A percentile compares a stretch with the other conserved stretches of the same genome.
Evolutionary conservation across 805 yeast species (phyloP).

Genomic region (Starmera amethionina): DNA sequence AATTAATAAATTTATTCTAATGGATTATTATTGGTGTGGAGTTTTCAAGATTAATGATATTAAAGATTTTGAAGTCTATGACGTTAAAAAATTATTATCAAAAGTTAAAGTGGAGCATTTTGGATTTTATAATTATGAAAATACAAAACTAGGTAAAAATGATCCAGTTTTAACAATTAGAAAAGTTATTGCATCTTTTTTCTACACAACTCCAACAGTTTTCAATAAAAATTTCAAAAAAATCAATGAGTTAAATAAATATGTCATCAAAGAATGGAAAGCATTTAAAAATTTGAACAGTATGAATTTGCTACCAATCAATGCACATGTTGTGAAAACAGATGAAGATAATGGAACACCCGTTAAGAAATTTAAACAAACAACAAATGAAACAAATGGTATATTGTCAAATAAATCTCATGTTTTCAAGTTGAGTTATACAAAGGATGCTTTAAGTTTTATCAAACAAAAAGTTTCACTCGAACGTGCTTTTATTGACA

Average conservation of each 20-base stretch:
- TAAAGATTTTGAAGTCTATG: conserved; percentile 16
- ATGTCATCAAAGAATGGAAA: conserved; percentile 15
- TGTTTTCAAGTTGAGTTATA: neutral
- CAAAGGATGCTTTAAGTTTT: conserved; percentile 10
- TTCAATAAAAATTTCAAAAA: neutral
- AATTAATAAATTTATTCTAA: conserved; percentile 15
- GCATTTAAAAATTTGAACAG: conserved; percentile 3
- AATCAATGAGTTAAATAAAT: conserved; percentile 7
- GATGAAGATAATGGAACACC: neutral
- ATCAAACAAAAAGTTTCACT: conserved; percentile 12
- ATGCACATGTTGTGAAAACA: neutral
- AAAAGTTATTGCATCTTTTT: conserved; percentile 15
- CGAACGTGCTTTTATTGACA: conserved; percentile 5
- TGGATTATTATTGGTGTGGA: conserved; percentile 19
- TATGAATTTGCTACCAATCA: neutral
- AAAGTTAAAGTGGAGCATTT: conserved; percentile 18
- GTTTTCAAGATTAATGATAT: conserved; percentile 18
- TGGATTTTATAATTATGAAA: conserved; percentile 13
- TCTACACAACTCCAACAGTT: conserved; percentile 6
- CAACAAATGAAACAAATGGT: conserved; percentile 6
- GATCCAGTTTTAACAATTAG: conserved; percentile 10
- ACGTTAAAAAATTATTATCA: conserved; percentile 12
- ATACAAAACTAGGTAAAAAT: conserved; percentile 1
- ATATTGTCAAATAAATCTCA: neutral
- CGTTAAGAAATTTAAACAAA: conserved; percentile 4